Conservation (phyloP, 495 filamentous ascomycete genomes). For the Penicillium tannophilum region DNA sequence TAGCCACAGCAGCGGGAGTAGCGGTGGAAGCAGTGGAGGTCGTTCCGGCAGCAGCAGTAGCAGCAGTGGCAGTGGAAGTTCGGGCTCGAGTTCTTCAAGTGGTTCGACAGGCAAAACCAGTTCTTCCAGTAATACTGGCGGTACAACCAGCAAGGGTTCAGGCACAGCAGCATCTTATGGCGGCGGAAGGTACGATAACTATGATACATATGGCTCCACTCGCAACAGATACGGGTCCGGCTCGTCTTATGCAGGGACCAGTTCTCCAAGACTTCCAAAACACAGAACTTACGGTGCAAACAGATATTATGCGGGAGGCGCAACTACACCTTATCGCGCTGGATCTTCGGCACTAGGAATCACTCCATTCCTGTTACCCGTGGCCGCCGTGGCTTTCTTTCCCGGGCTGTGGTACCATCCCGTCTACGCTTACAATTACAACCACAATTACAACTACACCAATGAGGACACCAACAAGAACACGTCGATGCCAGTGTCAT, state of each 20-base stretch:
- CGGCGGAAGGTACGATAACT: slow-evolving; percentile 22
- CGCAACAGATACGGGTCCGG: slow-evolving; percentile 21
- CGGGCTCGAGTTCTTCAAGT: slow-evolving; percentile 25
- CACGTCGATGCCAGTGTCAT: slow-evolving; percentile 70
- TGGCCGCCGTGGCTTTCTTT: slow-evolving; percentile 57
- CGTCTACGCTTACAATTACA: slow-evolving; percentile 66
- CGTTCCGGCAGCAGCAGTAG: slow-evolving; percentile 11
- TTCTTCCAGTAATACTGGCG: slow-evolving; percentile 56
- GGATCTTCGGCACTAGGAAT: slow-evolving; percentile 64
- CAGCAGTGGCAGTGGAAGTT: slow-evolving; percentile 28
- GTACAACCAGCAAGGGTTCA: slow-evolving; percentile 49
- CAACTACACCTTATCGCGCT: slow-evolving; percentile 64
- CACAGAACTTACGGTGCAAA: slow-evolving; percentile 60
- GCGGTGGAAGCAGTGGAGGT: slow-evolving; percentile 18
- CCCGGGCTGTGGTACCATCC: slow-evolving; percentile 60
- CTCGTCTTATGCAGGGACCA: slow-evolving; percentile 28
- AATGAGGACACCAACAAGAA: slow-evolving; percentile 52
- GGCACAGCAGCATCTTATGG: slow-evolving; percentile 19
- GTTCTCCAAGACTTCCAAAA: neutral
- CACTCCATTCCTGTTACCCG: slow-evolving; percentile 58
- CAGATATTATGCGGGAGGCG: slow-evolving; percentile 78
- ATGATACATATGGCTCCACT: slow-evolving; percentile 7
- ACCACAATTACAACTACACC: slow-evolving; percentile 59
- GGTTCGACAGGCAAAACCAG: slow-evolving; percentile 26
- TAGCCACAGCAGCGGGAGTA: slow-evolving; percentile 20